A percentile compares a stretch with the other conserved stretches of the same genome.
Evolutionary conservation across 768 basidiomycete species (phyloP).

Genomic region (Auricularia heimuer): DNA sequence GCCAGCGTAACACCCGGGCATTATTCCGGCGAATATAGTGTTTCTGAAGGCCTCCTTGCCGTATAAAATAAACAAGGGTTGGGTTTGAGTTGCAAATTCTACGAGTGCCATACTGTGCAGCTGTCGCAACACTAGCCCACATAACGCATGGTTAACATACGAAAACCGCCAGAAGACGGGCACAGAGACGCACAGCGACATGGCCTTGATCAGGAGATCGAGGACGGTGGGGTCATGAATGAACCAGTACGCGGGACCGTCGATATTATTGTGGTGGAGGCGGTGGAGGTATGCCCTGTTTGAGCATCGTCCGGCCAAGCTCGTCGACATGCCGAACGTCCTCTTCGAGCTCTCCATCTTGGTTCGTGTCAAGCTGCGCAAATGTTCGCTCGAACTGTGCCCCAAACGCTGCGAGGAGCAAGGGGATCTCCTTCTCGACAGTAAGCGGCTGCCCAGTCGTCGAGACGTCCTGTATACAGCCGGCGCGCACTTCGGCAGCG

Average conservation of each 20-base stretch:
- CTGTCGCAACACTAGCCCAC: no score
- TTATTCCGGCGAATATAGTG: no score
- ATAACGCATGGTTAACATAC: no score
- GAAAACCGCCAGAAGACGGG: no score
- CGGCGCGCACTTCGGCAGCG: conserved; percentile 70
- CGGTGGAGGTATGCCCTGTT: neutral
- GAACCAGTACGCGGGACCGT: neutral
- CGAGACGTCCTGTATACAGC: conserved; percentile 23
- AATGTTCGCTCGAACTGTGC: neutral
- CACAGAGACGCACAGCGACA: no score
- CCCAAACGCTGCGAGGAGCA: neutral
- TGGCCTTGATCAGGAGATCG: no score
- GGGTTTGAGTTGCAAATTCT: no score
- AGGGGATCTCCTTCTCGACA: neutral
- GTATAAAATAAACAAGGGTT: no score
- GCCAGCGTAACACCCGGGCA: no score
- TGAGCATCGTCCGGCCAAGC: neutral
- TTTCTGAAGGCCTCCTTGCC: no score
- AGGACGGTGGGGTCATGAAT: no score
- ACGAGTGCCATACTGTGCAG: no score
- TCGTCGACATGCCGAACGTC: neutral
- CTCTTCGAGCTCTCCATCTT: neutral
- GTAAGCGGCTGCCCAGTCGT: neutral
- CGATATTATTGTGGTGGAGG: neutral
- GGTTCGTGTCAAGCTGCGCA: neutral